Evolutionary conservation across 2,329 filamentous ascomycete genomes (phyloP).

Genomic region (Trichophaea hybrida): DNA sequence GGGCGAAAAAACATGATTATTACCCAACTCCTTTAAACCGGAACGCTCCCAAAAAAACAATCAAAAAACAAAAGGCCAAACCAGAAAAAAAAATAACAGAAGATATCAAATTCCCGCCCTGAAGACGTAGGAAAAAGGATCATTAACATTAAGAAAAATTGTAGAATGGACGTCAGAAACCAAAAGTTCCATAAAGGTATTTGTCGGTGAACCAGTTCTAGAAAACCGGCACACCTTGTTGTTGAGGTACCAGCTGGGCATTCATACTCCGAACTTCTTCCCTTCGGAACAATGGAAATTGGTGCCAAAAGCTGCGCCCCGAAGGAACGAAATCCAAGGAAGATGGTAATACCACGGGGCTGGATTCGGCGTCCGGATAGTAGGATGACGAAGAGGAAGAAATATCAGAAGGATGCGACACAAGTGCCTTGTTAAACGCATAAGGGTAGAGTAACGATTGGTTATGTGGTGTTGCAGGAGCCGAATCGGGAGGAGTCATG

Average conservation of each 20-base stretch:
- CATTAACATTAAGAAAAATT: neutral
- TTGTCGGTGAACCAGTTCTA: slow-evolving; percentile 11
- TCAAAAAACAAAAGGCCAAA: slow-evolving; percentile 9
- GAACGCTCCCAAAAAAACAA: slow-evolving; percentile 10
- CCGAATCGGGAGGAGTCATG: slow-evolving; percentile 24
- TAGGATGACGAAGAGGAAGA: slow-evolving; percentile 22
- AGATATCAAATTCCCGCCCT: slow-evolving; percentile 9
- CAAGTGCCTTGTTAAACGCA: slow-evolving; percentile 21
- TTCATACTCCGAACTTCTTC: slow-evolving; percentile 19
- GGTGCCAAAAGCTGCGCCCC: slow-evolving; percentile 16
- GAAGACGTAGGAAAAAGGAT: neutral
- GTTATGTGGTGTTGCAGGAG: slow-evolving; percentile 23
- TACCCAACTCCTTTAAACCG: slow-evolving; percentile 5
- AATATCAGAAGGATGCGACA: slow-evolving; percentile 20
- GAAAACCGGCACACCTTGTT: slow-evolving; percentile 20
- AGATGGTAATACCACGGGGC: slow-evolving; percentile 1
- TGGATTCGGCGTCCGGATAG: slow-evolving; percentile 16
- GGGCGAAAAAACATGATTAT: neutral
- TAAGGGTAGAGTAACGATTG: slow-evolving; percentile 23
- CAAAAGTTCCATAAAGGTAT: slow-evolving; percentile 1
- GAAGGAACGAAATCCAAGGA: slow-evolving; percentile 16
- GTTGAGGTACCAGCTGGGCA: slow-evolving; percentile 9
- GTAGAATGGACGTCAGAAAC: neutral
- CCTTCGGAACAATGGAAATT: slow-evolving; percentile 19
- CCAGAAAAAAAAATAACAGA: slow-evolving; percentile 9